phyloP scores from a whole-genome alignment of 768 basidiomycete genomes.

The Tubosaeta sp. region DNA sequence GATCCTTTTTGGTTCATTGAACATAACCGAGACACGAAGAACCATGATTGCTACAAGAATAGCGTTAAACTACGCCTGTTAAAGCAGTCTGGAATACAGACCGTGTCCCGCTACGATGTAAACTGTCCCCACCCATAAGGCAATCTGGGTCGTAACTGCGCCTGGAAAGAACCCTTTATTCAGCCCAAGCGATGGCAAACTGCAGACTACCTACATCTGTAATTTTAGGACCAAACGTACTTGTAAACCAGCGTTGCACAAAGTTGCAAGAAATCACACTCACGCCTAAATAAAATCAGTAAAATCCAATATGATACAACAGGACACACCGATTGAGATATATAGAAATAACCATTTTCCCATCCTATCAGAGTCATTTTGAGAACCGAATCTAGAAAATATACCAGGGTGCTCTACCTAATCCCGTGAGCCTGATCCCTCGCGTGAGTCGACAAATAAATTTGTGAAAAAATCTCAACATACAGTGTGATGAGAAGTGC shows the following conservation, averaged over 20 bases:
- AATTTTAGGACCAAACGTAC: not conserved
- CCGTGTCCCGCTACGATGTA: constrained; percentile 1
- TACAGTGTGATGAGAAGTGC: no score
- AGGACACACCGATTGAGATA: no score
- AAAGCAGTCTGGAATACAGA: not conserved
- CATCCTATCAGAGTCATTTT: no score
- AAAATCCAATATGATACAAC: no score
- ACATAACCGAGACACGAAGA: constrained; percentile 15
- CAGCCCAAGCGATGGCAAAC: not conserved
- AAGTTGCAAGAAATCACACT: no score
- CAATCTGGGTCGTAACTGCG: not conserved
- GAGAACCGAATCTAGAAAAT: no score
- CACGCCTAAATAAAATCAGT: no score
- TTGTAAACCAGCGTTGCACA: no score
- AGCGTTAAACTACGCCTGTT: not conserved
- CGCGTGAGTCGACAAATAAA: no score
- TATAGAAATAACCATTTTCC: no score
- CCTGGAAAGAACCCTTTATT: not conserved
- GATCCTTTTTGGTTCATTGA: not conserved
- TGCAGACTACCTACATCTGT: constrained; percentile 2
- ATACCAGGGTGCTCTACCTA: not conserved
- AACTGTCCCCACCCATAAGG: not conserved
- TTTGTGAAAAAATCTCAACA: no score
- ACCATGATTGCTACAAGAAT: constrained; percentile 9
- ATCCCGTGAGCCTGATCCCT: not conserved